phyloP scores from a whole-genome alignment of 169 alveolate genomes.

The Cryptosporidium xiaoi region DNA sequence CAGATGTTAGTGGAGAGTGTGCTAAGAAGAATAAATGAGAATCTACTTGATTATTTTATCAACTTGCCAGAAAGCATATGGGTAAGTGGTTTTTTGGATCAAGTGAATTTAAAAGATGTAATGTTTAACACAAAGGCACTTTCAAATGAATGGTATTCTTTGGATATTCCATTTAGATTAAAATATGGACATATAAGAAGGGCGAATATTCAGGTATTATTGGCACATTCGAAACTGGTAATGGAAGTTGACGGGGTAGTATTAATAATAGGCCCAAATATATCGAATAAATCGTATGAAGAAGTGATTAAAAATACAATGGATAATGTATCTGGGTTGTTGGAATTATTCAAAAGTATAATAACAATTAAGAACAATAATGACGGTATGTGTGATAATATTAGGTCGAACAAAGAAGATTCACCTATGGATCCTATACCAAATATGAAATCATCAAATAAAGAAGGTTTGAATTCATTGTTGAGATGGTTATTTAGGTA shows the following conservation, averaged over 20 bases:
- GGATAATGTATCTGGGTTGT: constrained; percentile 47
- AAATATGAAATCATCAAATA: constrained; percentile 34
- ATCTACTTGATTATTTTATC: constrained; percentile 50
- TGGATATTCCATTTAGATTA: constrained; percentile 65
- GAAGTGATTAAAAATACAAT: constrained; percentile 59
- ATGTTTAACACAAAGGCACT: constrained; percentile 69
- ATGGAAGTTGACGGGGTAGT: constrained; percentile 72
- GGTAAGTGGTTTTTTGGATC: constrained; percentile 70
- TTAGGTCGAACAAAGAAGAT: background rate
- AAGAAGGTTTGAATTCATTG: constrained; percentile 65
- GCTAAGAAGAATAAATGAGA: constrained; percentile 67
- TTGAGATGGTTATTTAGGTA: constrained; percentile 67
- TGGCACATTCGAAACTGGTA: constrained; percentile 62
- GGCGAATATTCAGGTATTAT: constrained; percentile 60
- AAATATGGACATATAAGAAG: constrained; percentile 72
- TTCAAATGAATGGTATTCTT: constrained; percentile 72
- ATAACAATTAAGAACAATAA: constrained; percentile 47
- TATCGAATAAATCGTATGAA: constrained; percentile 57
- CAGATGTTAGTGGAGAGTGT: constrained; percentile 75
- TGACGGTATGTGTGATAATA: background rate
- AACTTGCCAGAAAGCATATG: constrained; percentile 72
- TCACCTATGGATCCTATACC: background rate
- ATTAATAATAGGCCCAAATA: constrained; percentile 64
- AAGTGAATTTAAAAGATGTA: constrained; percentile 60
- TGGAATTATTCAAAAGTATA: constrained; percentile 44